These are phyloP conservation scores for Drechslerella coelobrocha DNA, from an alignment of 2,329 filamentous ascomycete genomes.

Conservation along the genomic window DNA sequence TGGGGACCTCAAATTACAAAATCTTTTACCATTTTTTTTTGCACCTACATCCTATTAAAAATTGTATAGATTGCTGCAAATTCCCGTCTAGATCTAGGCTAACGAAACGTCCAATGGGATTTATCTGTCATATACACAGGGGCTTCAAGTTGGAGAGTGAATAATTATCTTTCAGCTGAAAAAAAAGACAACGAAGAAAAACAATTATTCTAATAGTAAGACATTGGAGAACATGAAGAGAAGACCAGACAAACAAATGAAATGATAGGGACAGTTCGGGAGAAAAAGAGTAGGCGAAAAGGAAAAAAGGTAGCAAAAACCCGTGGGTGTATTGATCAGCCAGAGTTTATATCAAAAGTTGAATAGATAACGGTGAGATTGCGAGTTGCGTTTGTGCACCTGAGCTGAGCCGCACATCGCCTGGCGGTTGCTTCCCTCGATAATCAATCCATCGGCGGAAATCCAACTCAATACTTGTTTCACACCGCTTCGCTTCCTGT, in stretches of 20 bases:
- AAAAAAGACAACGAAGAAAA: slow-evolving; percentile 9
- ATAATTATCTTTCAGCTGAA: slow-evolving; percentile 26
- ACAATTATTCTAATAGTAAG: slow-evolving; percentile 50
- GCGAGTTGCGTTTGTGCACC: too few relatives aligned
- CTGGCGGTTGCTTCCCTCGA: too few relatives aligned
- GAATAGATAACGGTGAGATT: too few relatives aligned
- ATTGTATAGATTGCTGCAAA: too few relatives aligned
- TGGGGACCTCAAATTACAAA: too few relatives aligned
- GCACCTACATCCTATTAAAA: too few relatives aligned
- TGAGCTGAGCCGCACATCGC: too few relatives aligned
- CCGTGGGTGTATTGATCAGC: background rate
- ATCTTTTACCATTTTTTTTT: too few relatives aligned
- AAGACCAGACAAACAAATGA: slow-evolving; percentile 1
- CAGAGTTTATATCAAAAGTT: background rate
- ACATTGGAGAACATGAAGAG: slow-evolving; percentile 45
- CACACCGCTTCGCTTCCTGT: background rate
- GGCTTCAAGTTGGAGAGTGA: slow-evolving; percentile 38
- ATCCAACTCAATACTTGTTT: too few relatives aligned
- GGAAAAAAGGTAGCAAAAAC: background rate
- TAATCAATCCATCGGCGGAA: too few relatives aligned
- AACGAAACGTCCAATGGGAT: background rate
- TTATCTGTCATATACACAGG: slow-evolving; percentile 42
- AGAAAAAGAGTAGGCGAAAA: background rate
- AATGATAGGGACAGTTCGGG: background rate
- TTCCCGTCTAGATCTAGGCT: slow-evolving; percentile 1